Percentiles rank a stretch among this genome's conserved stretches.
Evolutionary conservation across 768 basidiomycete genomes (phyloP).

Genomic region (Ephemerocybe angulata): DNA sequence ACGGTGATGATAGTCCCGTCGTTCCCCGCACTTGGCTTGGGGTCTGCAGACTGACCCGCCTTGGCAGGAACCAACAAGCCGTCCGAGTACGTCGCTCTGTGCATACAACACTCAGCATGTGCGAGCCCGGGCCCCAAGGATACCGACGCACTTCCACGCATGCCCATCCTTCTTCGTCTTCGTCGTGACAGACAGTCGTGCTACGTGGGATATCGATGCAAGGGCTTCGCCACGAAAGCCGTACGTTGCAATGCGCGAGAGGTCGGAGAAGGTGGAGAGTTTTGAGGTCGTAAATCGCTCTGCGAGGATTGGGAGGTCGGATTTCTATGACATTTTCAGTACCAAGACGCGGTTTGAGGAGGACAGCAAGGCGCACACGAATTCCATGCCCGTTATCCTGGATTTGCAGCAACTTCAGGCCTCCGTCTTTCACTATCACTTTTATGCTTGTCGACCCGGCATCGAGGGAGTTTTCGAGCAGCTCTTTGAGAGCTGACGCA

Average conservation of each 20-base stretch:
- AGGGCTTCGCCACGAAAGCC: conserved; percentile 97
- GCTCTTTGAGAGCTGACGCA: conserved; percentile 91
- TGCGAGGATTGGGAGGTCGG: conserved; percentile 85
- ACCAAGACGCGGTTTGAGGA: too few relatives aligned
- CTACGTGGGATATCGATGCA: conserved; percentile 92
- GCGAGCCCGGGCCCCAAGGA: not conserved
- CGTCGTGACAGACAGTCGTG: conserved; percentile 84
- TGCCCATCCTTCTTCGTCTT: conserved; percentile 80
- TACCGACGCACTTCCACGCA: conserved; percentile 95
- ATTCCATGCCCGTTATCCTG: conserved; percentile 97
- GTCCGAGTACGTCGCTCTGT: conserved; percentile 79
- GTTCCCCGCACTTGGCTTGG: conserved; percentile 90
- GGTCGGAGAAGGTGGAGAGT: conserved; percentile 78
- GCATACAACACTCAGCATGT: conserved; percentile 6
- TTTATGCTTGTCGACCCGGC: conserved; percentile 86
- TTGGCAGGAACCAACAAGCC: conserved; percentile 70
- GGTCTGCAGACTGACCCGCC: conserved; percentile 66
- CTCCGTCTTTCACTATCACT: conserved; percentile 90
- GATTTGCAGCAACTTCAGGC: conserved; percentile 90
- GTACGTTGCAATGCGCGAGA: conserved; percentile 82
- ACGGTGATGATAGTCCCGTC: conserved; percentile 90
- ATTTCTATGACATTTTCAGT: conserved; percentile 51
- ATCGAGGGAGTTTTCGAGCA: conserved; percentile 94
- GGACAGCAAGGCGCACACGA: conserved; percentile 62
- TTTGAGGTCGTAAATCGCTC: conserved; percentile 97